Base-by-base conservation (phyloP, 192 early-diverging fungal genomes). In the Backusella sp. region DNA sequence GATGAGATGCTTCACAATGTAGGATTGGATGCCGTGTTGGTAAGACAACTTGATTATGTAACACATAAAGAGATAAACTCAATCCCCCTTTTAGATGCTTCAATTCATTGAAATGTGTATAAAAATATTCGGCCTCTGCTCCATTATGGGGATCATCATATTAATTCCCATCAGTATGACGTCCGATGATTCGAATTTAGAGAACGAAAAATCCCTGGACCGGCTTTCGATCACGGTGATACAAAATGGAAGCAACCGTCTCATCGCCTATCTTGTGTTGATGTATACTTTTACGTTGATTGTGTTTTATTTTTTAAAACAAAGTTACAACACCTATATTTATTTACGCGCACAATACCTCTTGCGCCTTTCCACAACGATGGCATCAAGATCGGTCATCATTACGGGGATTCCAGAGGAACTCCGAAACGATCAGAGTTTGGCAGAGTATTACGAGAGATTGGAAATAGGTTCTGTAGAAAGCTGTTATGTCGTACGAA, bases 21-120 rank as follows among this genome's bases (percentile, higher is more conserved):
- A 6, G 89, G 89, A 42, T 78, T 90, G 66, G 89, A 90, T 74
- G 89, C 89, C 68, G 86, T 82, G 11, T 82, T 90, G 83, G 89
- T 88, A 86, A 70, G 65, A 21, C 17, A 66, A 44, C 15, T 17
- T 12, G 66, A 30, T 62, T 28, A 28, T 11, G 56, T 62, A 28
- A 9, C 23, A 62, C 52, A 53, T 53, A 4, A 3, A 3, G 1
- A 32, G 2, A 21, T 21, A 44, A 44, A 15, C 12, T 44, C 42
- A 17, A 44, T 28, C 28, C 28, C 11, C 11, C 0, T 39, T 44
- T 14, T 75, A 89, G 88, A 78, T 89, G 76, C 70, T 89, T 23
- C 73, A 81, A 53, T 88, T 89, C 70, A 80, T 89, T 37, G 53
- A 44, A 68, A 84, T 89, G 85, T 59, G 73, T 28, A 53, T 82